These are phyloP conservation scores for Phytophthora pini DNA, from an alignment of 352 stramenopile genomes.

Conservation along the genomic window DNA sequence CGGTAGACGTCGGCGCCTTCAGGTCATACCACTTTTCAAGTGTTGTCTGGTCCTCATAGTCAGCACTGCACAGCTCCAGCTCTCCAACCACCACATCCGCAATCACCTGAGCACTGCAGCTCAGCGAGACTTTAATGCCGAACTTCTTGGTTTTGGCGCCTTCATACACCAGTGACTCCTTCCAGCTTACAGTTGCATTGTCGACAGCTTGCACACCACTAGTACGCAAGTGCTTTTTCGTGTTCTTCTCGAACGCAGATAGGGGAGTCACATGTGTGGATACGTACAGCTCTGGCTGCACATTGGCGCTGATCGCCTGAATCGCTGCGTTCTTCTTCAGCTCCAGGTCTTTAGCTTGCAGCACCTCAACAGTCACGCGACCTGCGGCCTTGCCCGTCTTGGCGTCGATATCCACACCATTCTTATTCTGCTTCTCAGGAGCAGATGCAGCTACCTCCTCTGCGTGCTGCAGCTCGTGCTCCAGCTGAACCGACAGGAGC, in stretches of 20 bases:
- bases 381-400: constrained; percentile 67
- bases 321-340: constrained; percentile 37
- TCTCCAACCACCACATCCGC: constrained; percentile 77
- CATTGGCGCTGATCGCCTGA: constrained; percentile 37
- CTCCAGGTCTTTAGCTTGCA: constrained; percentile 46
- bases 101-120: constrained; percentile 61
- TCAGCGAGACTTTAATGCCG: constrained; percentile 69
- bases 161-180: constrained; percentile 62
- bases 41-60: constrained; percentile 64
- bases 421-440: constrained; percentile 67
- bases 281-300: constrained; percentile 55
- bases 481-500: constrained; percentile 70
- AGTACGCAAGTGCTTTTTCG: constrained; percentile 74
- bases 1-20: constrained; percentile 42
- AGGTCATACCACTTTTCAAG: constrained; percentile 68
- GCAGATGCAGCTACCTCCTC: constrained; percentile 43
- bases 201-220: constrained; percentile 25
- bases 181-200: constrained; percentile 44
- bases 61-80: constrained; percentile 53
- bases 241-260: constrained; percentile 70
- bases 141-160: constrained; percentile 75
- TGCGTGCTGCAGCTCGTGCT: constrained; percentile 69
- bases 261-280: constrained; percentile 65
- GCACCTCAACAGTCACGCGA: constrained; percentile 56
- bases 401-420: constrained; percentile 73